Evolutionary conservation across 371 early-diverging fungal genomes (phyloP).

Genomic region (Polyrhizophydium stewartii): DNA sequence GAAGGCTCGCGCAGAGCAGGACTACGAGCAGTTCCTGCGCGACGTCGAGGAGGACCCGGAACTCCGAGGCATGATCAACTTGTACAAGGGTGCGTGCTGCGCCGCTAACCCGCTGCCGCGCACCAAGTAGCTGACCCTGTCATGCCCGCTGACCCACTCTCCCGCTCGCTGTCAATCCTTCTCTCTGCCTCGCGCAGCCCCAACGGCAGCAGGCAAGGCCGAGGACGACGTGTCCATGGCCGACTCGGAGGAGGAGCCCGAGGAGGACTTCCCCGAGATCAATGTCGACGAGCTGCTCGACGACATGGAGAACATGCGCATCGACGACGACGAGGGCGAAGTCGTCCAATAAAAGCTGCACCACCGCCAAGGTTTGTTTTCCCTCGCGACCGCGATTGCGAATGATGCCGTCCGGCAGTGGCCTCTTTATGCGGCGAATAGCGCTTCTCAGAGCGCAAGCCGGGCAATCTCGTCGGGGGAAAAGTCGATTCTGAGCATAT

Average conservation of each 20-base stretch:
- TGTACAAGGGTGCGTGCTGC: slow-evolving; percentile 74
- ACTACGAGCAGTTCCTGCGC: slow-evolving; percentile 85
- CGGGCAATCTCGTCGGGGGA: not conserved
- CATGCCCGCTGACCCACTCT: not conserved
- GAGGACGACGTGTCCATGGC: slow-evolving; percentile 45
- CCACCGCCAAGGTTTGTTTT: not conserved
- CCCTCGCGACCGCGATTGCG: not conserved
- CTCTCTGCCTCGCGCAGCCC: not conserved
- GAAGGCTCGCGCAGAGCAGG: slow-evolving; percentile 46
- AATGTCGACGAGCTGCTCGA: slow-evolving; percentile 87
- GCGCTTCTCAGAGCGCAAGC: not conserved
- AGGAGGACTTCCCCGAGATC: slow-evolving; percentile 88
- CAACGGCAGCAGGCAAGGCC: slow-evolving; percentile 21
- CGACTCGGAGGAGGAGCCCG: slow-evolving; percentile 58
- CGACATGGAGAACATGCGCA: slow-evolving; percentile 53
- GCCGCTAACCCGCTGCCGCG: too few species aligned
- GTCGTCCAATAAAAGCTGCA: not conserved
- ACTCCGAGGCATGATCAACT: slow-evolving; percentile 84
- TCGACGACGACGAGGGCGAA: slow-evolving; percentile 17
- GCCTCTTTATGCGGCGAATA: too few species aligned
- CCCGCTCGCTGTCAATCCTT: too few species aligned
- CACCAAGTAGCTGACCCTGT: not conserved
- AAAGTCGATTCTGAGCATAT: slow-evolving; percentile 1
- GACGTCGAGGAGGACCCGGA: slow-evolving; percentile 97
- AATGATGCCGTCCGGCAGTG: too few species aligned